Percentiles rank a stretch among this genome's conserved stretches.
Evolutionary conservation across 2,329 filamentous ascomycete genomes (phyloP).

Genomic region (Penicillium psychrosexuale): DNA sequence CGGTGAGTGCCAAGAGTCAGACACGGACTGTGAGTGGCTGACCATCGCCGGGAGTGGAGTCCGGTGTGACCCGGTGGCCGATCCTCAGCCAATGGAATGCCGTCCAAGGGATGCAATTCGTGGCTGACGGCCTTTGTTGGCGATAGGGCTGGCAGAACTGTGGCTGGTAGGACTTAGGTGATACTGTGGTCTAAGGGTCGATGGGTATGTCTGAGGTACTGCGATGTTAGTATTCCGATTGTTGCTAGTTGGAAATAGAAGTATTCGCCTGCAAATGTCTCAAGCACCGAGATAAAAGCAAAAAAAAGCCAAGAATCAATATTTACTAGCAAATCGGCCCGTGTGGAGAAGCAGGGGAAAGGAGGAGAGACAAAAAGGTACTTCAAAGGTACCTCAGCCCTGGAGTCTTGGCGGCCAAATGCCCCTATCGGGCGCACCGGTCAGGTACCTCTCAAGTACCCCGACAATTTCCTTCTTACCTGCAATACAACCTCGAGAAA

Average conservation of each 20-base stretch:
- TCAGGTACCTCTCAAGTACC: slow-evolving; percentile 9
- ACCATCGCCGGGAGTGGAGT: neutral
- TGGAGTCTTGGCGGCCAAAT: slow-evolving; percentile 4
- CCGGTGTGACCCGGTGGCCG: slow-evolving; percentile 11
- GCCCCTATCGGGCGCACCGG: slow-evolving; percentile 1
- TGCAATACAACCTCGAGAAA: slow-evolving; percentile 1
- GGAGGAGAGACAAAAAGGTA: slow-evolving; percentile 5
- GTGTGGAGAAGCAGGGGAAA: slow-evolving; percentile 7
- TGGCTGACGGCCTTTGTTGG: slow-evolving; percentile 16
- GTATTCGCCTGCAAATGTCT: neutral
- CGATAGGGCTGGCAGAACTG: slow-evolving; percentile 18
- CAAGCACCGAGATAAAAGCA: neutral
- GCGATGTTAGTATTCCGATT: neutral
- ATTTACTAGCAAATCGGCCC: neutral
- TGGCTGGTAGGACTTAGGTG: slow-evolving; percentile 7
- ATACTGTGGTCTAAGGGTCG: neutral
- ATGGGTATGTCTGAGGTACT: neutral
- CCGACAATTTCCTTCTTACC: slow-evolving; percentile 4
- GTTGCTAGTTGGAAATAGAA: neutral
- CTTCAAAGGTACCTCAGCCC: slow-evolving; percentile 7
- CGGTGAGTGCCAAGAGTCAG: slow-evolving; percentile 11
- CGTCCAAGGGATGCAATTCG: slow-evolving; percentile 2
- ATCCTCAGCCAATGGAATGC: slow-evolving; percentile 8
- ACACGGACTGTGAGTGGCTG: neutral
- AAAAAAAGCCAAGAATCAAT: neutral